These are phyloP conservation scores for Coemansia sp. DNA, from an alignment of 192 early-diverging fungal genomes.

Conservation along the genomic window DNA sequence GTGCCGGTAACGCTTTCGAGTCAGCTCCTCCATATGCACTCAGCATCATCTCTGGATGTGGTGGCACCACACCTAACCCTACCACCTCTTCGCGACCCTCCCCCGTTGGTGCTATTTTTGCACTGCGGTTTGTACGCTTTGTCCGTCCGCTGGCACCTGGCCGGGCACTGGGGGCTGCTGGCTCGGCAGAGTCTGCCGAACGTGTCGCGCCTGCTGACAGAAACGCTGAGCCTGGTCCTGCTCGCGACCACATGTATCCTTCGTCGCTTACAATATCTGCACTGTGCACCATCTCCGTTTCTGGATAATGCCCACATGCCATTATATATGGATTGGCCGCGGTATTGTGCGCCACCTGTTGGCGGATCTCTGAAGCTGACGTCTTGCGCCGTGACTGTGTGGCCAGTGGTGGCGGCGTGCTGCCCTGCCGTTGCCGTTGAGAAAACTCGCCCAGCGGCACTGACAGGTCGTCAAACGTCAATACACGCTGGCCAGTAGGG, in stretches of 20 bases:
- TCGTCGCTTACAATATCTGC: slow-evolving; percentile 32
- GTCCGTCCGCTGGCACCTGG: slow-evolving; percentile 8
- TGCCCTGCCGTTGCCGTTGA: slow-evolving; percentile 17
- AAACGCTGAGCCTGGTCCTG: slow-evolving; percentile 16
- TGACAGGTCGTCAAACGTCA: slow-evolving; percentile 60
- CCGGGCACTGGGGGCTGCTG: no score
- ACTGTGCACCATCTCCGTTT: slow-evolving; percentile 41
- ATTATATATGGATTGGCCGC: slow-evolving; percentile 51
- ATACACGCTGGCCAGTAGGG: slow-evolving; percentile 66
- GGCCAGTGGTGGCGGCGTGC: slow-evolving; percentile 26
- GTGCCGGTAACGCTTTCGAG: slow-evolving; percentile 7
- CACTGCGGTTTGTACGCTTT: slow-evolving; percentile 38
- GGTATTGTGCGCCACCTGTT: slow-evolving; percentile 40
- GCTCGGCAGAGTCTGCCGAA: no score
- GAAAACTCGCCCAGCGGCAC: slow-evolving; percentile 10
- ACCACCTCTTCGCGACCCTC: slow-evolving; percentile 47
- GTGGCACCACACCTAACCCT: slow-evolving; percentile 42
- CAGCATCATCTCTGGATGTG: slow-evolving; percentile 33
- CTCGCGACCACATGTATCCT: slow-evolving; percentile 27
- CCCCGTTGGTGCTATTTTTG: slow-evolving; percentile 34
- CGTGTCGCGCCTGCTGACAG: no score
- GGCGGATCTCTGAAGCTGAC: slow-evolving; percentile 44
- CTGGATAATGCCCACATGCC: slow-evolving; percentile 45
- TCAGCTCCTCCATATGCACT: slow-evolving; percentile 3
- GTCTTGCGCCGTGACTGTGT: slow-evolving; percentile 37